Conservation (phyloP, 495 filamentous ascomycete genomes). For the Penicillium bialowiezense region DNA sequence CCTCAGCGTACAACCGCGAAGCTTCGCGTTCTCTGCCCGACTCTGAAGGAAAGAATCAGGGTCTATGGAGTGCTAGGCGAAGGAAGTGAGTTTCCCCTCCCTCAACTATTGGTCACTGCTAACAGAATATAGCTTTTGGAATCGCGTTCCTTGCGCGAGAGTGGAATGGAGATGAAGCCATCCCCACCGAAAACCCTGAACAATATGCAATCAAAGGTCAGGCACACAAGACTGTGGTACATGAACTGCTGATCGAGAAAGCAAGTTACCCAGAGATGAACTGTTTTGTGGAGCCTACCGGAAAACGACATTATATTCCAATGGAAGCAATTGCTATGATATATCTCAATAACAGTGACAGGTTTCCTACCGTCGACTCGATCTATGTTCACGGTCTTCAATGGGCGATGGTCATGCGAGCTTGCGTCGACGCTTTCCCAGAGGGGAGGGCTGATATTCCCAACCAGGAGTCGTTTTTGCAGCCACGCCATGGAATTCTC, state of each 20-base stretch:
- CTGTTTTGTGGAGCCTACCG: slow-evolving; percentile 1
- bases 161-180: neutral
- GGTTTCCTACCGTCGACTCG: slow-evolving; percentile 26
- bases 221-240: slow-evolving; percentile 8
- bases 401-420: slow-evolving; percentile 23
- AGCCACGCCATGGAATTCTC: neutral
- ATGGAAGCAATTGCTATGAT: slow-evolving; percentile 24
- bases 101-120: neutral
- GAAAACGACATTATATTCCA: slow-evolving; percentile 14
- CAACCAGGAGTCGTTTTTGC: slow-evolving; percentile 1
- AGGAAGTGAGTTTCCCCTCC: slow-evolving; percentile 14
- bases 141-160: slow-evolving; percentile 21
- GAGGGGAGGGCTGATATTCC: neutral
- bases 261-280: slow-evolving; percentile 1
- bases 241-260: neutral
- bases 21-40: neutral
- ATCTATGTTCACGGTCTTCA: slow-evolving; percentile 24
- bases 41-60: slow-evolving; percentile 6
- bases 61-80: slow-evolving; percentile 18
- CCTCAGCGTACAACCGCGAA: too few relatives aligned
- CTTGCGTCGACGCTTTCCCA: slow-evolving; percentile 12
- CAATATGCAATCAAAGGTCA: slow-evolving; percentile 25
- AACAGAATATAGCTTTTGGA: slow-evolving; percentile 22
- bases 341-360: slow-evolving; percentile 15
- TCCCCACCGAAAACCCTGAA: neutral